Evolutionary conservation across 345 rosid species (phyloP), one percentile per base, ranked within the genome.

Genomic region (Salix udensis): DNA sequence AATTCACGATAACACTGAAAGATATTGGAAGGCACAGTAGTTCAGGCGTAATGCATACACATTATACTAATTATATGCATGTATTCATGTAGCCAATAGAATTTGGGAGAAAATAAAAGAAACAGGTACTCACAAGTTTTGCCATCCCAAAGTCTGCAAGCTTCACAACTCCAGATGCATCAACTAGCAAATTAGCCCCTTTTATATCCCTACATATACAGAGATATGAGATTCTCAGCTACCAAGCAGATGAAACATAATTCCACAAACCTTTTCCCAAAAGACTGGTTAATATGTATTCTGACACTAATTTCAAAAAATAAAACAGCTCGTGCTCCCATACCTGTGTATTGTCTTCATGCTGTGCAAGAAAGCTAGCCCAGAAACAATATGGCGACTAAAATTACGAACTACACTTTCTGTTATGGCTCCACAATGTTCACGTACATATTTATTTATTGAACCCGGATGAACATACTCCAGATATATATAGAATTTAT

Each of bases 81-180:
- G 13, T n/a, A 1, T n/a, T 55, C 62, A n/a, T n/a, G 62, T 3
- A 24, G 11, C 62, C 24, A 66, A 2, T 2, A 66, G 24, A 66
- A 7, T 21, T 40, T 37, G 11, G 28, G 53, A 68, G 13, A 44
- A 23, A 23, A 68, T 15, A 68, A 68, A 40, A 39, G 71, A 68
- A 68, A n/a, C 52, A 9, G 23, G 12, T 8, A 16, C 94, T 91
- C 82, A 96, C 99, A 77, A 89, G 99, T 86, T 96, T 96, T 50
- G 99, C 91, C 99, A 91, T 96, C 84, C 99, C 99, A 81, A 96
- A 96, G 79, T 93, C 98, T 12, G 97, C 97, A 71, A 96, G 97
- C 87, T 96, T 96, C 68, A 96, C 98, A 53, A 92, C 94, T 24
- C 99, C 99, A 72, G 81, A 86, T 75, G 99, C 97, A 87, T 96